Conservation (phyloP, 345 rosid species). For the Psidium friedrichsthalianum region DNA sequence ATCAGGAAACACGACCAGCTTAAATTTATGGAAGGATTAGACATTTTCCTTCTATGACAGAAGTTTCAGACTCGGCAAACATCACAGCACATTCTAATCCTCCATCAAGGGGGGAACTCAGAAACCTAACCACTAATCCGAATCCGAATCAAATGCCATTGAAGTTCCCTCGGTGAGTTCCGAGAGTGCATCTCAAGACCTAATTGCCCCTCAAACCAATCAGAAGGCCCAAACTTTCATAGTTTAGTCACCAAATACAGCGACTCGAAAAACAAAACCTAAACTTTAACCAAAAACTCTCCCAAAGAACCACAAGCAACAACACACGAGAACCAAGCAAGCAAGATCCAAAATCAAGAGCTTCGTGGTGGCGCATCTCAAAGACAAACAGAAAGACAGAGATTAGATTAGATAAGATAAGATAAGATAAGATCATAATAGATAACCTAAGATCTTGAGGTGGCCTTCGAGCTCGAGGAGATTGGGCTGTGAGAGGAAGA, state of each 20-base stretch:
- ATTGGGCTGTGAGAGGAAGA: constrained; percentile 77
- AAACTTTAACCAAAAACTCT: neutral
- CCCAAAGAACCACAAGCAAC: neutral
- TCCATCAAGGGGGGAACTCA: neutral
- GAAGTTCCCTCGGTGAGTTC: neutral
- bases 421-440: neutral
- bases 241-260: neutral
- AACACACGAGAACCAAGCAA: neutral
- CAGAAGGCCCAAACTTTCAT: neutral
- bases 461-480: constrained; percentile 89
- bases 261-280: neutral
- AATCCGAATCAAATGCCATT: neutral
- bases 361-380: neutral
- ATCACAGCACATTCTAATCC: neutral
- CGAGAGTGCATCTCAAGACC: neutral
- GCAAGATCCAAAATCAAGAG: neutral
- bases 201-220: neutral
- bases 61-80: neutral
- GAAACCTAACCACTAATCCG: neutral
- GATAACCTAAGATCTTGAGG: constrained; percentile 61
- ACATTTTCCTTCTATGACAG: neutral
- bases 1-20: neutral
- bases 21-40: neutral
- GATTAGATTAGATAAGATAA: neutral
- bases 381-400: neutral